Percentiles rank a stretch among this genome's conserved stretches.
Evolutionary conservation across 2,329 filamentous ascomycete genomes (phyloP).

Genomic region (Verticillium tricorpus): DNA sequence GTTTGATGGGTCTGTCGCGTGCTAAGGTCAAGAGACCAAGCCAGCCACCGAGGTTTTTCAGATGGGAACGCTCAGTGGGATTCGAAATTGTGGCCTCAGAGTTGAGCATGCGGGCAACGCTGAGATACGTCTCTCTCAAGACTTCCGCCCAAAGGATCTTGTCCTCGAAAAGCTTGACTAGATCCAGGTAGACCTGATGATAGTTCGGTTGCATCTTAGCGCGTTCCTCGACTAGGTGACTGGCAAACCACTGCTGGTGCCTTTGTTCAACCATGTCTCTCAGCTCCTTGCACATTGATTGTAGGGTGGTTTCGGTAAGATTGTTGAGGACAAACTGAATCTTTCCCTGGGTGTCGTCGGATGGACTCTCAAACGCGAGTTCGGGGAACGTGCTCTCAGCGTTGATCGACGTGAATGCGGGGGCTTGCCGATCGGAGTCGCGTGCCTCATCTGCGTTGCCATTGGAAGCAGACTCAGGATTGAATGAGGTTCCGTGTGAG

Average conservation of each 20-base stretch:
- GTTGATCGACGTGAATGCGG: constrained; percentile 74
- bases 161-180: constrained; percentile 79
- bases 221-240: constrained; percentile 89
- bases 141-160: constrained; percentile 80
- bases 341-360: constrained; percentile 82
- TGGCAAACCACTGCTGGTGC: constrained; percentile 95
- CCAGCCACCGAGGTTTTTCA: constrained; percentile 94
- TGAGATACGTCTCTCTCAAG: constrained; percentile 87
- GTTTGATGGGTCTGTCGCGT: constrained; percentile 90
- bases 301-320: constrained; percentile 83
- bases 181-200: constrained; percentile 85
- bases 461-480: constrained; percentile 57
- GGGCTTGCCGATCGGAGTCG: constrained; percentile 53
- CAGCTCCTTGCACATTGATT: constrained; percentile 78
- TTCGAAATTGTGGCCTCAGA: constrained; percentile 82
- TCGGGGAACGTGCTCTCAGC: constrained; percentile 64
- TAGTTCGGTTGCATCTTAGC: constrained; percentile 98
- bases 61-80: constrained; percentile 75
- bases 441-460: constrained; percentile 63
- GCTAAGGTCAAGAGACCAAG: constrained; percentile 89
- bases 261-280: constrained; percentile 71
- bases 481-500: constrained; percentile 27
- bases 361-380: constrained; percentile 72
- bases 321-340: constrained; percentile 97
- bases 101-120: constrained; percentile 82